Base-by-base conservation (phyloP, 2,329 filamentous ascomycete genomes). In the Neophaeococcomyces mojaviensis region DNA sequence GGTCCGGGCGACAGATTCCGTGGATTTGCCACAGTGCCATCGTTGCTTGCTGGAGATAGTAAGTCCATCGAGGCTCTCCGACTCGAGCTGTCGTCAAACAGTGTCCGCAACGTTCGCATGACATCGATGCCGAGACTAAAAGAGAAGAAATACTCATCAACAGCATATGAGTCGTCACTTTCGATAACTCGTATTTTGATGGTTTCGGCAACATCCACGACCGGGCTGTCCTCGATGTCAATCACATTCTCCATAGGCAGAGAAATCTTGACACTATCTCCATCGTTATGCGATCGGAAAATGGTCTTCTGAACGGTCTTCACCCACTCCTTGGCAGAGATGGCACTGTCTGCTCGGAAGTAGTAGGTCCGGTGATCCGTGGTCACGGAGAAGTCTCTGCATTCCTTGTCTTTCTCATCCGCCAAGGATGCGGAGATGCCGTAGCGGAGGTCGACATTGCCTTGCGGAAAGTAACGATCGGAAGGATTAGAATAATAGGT, bases 61-160 rank as follows among this genome's bases (percentile, higher is more conserved):
- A 59, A 43, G 18, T 58, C 55, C 34, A 62, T 57, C 1, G 62
- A 67, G 16, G 67, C 58, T 31, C 66, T 64, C 49, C 72, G 64
- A 40, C 71, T 64, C 45, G 77, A 69, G 19, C 79, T 76, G 52
- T 82, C 79, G 39, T 85, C 81, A 8, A 88, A 76, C 44, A 94
- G 70, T 34, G 79, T 78, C 51, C 79, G 85, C 42, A 98, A 71
- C 2, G 92, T 77, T 40, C 82, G 79, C 52, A 94, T 79, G 12
- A 88, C 90, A 57, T 95, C 86, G 58, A 85, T 81, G 5, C 88
- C 88, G 52, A 82, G 82, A 55, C 79, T 84, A 63, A 96, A 95
- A 0, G 89, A 92, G 64, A 98, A 97, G 63, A 94, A 97, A 63
- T 97, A 96, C 81, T 98, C 92, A 58, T 98, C 92, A 53, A 97